phyloP scores from a whole-genome alignment of 164 flowering plant genomes.

The Umbilicus rupestris region DNA sequence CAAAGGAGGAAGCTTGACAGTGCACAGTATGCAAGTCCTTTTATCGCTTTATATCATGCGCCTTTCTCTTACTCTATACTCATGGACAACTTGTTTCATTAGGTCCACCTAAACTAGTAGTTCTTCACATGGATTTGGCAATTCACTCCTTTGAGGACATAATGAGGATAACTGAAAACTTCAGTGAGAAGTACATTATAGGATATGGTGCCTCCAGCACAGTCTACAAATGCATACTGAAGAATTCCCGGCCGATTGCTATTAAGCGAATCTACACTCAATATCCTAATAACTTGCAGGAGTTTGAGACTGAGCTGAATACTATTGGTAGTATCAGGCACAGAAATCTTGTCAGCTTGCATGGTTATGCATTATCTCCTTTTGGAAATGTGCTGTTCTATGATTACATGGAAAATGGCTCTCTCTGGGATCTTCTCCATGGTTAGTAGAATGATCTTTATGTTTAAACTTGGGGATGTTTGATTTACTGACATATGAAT shows the following conservation, averaged over 20 bases:
- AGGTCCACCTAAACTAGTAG: slow-evolving; percentile 74
- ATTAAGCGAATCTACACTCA: slow-evolving; percentile 72
- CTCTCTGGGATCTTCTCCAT: slow-evolving; percentile 93
- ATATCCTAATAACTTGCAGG: slow-evolving; percentile 43
- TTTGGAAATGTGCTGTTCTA: slow-evolving; percentile 78
- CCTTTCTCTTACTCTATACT: not conserved
- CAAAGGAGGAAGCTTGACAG: slow-evolving; percentile 24
- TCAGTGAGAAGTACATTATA: slow-evolving; percentile 72
- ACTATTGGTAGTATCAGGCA: slow-evolving; percentile 86
- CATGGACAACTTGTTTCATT: not conserved
- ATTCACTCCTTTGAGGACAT: slow-evolving; percentile 80
- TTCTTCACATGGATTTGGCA: slow-evolving; percentile 93
- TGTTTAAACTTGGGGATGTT: not conserved
- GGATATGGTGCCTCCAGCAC: slow-evolving; percentile 95
- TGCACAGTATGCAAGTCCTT: slow-evolving; percentile 34
- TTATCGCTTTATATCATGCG: not conserved
- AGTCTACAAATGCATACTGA: slow-evolving; percentile 76
- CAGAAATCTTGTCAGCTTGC: slow-evolving; percentile 77
- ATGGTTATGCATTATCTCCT: slow-evolving; percentile 75
- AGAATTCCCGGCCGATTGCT: slow-evolving; percentile 81
- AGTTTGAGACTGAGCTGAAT: slow-evolving; percentile 86
- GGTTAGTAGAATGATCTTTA: slow-evolving; percentile 33
- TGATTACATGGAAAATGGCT: slow-evolving; percentile 94
- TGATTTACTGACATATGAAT: not conserved
- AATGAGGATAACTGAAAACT: slow-evolving; percentile 79